Conservation (phyloP, 2,329 filamentous ascomycete genomes). For the Nigrospora sphaerica region DNA sequence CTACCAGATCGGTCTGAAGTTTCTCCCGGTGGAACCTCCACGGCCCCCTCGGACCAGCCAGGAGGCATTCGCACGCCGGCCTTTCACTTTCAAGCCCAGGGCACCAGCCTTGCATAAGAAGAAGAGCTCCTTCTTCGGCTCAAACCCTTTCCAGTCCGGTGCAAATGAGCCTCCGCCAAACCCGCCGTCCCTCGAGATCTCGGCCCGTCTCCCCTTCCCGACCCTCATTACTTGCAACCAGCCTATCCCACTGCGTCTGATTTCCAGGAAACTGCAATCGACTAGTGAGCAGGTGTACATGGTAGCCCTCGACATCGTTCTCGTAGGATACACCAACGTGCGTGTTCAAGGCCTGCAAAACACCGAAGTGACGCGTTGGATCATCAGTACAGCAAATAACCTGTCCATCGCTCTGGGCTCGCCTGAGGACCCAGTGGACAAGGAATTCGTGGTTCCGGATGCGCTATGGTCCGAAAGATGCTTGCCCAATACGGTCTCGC, state of each 20-base stretch:
- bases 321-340: constrained; percentile 74
- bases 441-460: constrained; percentile 63
- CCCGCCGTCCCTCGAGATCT: constrained; percentile 67
- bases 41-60: constrained; percentile 59
- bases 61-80: constrained; percentile 78
- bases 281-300: constrained; percentile 66
- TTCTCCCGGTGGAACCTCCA: constrained; percentile 88
- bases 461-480: constrained; percentile 64
- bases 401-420: constrained; percentile 65
- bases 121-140: constrained; percentile 52
- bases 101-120: constrained; percentile 25
- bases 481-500: constrained; percentile 80
- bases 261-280: constrained; percentile 69
- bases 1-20: constrained; percentile 63
- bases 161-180: constrained; percentile 25
- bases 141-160: constrained; percentile 6
- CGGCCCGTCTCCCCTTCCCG: constrained; percentile 77
- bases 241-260: constrained; percentile 70
- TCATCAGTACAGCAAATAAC: constrained; percentile 65
- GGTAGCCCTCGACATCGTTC: constrained; percentile 70
- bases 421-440: constrained; percentile 49
- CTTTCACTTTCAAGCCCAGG: constrained; percentile 48
- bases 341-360: constrained; percentile 69
- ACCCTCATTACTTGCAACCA: constrained; percentile 85
- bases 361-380: constrained; percentile 66